A percentile compares a stretch with the other conserved stretches of the same genome.
These are phyloP conservation scores for Coprinopsis strossmayeri DNA, from an alignment of 768 basidiomycete genomes.

Conservation along the genomic window DNA sequence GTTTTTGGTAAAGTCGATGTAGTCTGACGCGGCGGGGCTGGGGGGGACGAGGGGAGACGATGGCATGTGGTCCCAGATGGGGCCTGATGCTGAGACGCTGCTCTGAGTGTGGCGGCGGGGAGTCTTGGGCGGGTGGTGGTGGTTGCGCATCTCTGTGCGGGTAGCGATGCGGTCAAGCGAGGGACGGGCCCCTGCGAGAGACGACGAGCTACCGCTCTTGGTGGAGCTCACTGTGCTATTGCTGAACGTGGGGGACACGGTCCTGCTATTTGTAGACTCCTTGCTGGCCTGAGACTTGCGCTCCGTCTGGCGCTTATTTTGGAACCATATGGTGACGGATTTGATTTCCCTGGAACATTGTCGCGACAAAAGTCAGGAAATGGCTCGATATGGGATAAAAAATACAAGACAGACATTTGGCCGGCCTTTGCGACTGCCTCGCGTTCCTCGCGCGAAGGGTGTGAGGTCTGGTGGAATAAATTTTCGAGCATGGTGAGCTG, in stretches of 20 bases:
- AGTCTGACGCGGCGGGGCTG: conserved; percentile 44
- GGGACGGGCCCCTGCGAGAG: conserved; percentile 25
- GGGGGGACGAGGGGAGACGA: conserved; percentile 55
- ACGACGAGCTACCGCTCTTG: conserved; percentile 19
- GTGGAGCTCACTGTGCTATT: conserved; percentile 21
- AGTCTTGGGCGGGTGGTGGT: conserved; percentile 18
- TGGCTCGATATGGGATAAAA: background rate
- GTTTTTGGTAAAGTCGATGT: conserved; percentile 40
- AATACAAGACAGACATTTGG: conserved; percentile 47
- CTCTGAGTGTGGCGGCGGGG: conserved; percentile 35
- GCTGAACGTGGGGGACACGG: conserved; percentile 25
- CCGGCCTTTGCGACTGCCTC: conserved; percentile 55
- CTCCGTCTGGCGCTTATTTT: conserved; percentile 73
- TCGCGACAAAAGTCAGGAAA: conserved; percentile 4
- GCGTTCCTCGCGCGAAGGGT: conserved; percentile 70
- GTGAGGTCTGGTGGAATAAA: conserved; percentile 64
- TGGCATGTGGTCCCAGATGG: conserved; percentile 52
- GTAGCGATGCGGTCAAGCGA: conserved; percentile 58
- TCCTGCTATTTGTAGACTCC: conserved; percentile 18
- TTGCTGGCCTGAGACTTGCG: conserved; percentile 46
- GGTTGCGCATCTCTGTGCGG: conserved; percentile 39
- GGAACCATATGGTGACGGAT: conserved; percentile 78
- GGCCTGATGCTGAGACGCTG: conserved; percentile 20
- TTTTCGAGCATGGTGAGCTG: conserved; percentile 71
- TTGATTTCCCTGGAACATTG: conserved; percentile 47